Evolutionary conservation across 2,329 filamentous ascomycete species (phyloP).

Genomic region (Alternaria tenuissima): DNA sequence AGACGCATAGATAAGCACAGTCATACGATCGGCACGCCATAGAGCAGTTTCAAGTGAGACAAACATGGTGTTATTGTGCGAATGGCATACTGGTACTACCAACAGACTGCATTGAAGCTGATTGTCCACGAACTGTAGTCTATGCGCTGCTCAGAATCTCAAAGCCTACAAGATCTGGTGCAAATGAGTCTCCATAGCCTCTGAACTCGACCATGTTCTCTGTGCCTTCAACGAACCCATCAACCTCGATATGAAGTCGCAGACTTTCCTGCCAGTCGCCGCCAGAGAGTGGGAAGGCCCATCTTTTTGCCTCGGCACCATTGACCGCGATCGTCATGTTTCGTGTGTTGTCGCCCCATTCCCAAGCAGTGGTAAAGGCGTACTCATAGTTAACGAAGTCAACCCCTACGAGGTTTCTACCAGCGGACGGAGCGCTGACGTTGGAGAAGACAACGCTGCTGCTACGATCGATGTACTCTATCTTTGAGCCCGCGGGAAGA

Average conservation of each 20-base stretch:
- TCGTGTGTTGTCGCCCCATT: conserved; percentile 46
- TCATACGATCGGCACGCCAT: not conserved
- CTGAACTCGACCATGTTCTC: conserved; percentile 34
- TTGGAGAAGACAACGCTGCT: conserved; percentile 40
- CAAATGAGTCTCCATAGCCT: conserved; percentile 24
- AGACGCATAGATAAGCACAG: not conserved
- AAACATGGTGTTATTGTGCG: no score
- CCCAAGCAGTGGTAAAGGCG: conserved; percentile 47
- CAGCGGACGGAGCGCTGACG: conserved; percentile 33
- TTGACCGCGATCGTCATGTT: conserved; percentile 52
- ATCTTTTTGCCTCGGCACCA: conserved; percentile 44
- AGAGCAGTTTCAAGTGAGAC: not conserved
- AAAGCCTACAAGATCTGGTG: conserved; percentile 44
- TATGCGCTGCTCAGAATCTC: conserved; percentile 28
- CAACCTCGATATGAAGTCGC: conserved; percentile 34
- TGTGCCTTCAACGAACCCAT: conserved; percentile 37
- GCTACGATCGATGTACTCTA: conserved; percentile 39
- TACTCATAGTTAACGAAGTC: conserved; percentile 55
- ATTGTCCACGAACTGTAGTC: not conserved
- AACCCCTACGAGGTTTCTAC: conserved; percentile 46
- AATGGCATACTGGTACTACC: not conserved
- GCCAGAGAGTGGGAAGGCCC: conserved; percentile 52
- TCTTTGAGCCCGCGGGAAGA: conserved; percentile 45
- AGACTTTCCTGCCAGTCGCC: conserved; percentile 51
- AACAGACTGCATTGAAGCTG: not conserved